These are phyloP conservation scores for Pythium periplocum DNA, from an alignment of 352 stramenopile species.

Conservation along the genomic window DNA sequence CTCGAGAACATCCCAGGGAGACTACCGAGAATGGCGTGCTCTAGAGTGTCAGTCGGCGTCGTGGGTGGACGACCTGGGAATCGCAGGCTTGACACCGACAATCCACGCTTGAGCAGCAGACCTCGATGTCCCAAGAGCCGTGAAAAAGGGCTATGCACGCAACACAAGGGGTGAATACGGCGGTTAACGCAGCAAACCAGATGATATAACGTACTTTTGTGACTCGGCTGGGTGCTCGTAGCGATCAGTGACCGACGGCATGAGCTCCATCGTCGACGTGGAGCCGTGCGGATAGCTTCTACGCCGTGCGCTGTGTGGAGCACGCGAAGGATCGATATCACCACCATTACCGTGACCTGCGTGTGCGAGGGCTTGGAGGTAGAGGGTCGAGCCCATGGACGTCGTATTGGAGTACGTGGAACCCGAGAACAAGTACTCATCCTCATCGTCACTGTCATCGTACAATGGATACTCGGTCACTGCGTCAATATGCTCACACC, in stretches of 20 bases:
- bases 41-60: constrained; percentile 47
- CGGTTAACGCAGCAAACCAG: not conserved
- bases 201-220: constrained; percentile 14
- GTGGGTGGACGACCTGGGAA: constrained; percentile 30
- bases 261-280: too few relatives aligned
- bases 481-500: constrained; percentile 78
- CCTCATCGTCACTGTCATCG: constrained; percentile 44
- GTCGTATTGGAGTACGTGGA: constrained; percentile 65
- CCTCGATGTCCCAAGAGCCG: constrained; percentile 57
- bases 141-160: constrained; percentile 36
- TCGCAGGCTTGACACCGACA: constrained; percentile 23
- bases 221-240: constrained; percentile 2
- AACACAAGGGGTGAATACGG: too few relatives aligned
- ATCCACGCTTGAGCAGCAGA: constrained; percentile 47
- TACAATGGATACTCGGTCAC: constrained; percentile 77
- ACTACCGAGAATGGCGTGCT: constrained; percentile 64
- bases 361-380: too few relatives aligned
- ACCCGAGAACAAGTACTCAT: constrained; percentile 48
- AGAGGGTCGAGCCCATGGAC: constrained; percentile 8
- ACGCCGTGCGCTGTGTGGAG: too few relatives aligned
- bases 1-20: constrained; percentile 15
- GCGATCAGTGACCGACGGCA: too few relatives aligned
- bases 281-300: too few relatives aligned
- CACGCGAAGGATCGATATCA: too few relatives aligned
- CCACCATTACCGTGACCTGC: too few relatives aligned